phyloP scores from a whole-genome alignment of 148 eudicot species.

The Vaccinium darrowii region DNA sequence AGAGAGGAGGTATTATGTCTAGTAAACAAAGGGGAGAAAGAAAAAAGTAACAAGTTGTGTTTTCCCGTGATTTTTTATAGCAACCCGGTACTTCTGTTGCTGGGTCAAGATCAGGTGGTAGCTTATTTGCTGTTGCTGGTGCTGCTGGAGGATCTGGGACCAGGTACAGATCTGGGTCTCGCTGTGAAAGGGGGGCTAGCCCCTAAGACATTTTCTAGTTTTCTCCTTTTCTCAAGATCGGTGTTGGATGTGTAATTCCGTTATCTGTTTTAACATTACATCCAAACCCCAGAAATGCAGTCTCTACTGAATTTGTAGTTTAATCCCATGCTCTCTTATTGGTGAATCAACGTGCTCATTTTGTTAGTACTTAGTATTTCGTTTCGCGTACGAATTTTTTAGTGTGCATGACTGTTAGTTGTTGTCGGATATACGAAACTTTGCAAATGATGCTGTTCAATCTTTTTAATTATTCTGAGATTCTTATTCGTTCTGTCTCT shows the following conservation, averaged over 20 bases:
- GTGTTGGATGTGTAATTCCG: not conserved
- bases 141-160: no score
- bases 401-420: not conserved
- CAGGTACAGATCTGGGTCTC: no score
- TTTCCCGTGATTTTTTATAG: no score
- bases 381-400: not conserved
- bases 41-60: no score
- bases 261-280: not conserved
- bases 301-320: not conserved
- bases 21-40: no score
- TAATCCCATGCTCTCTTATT: not conserved
- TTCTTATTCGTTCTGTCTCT: conserved; percentile 1
- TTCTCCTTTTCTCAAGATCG: no score
- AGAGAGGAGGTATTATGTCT: no score
- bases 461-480: not conserved
- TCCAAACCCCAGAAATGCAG: not conserved
- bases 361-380: not conserved
- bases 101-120: no score
- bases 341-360: not conserved
- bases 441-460: conserved; percentile 4
- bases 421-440: not conserved
- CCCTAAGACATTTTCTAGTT: no score
- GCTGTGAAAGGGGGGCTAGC: no score
- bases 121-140: no score
- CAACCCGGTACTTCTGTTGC: no score